Percentiles rank a stretch among this genome's conserved stretches.
These are phyloP conservation scores for Populus hybrid DNA, from an alignment of 441 rosid genomes.

Conservation along the genomic window DNA sequence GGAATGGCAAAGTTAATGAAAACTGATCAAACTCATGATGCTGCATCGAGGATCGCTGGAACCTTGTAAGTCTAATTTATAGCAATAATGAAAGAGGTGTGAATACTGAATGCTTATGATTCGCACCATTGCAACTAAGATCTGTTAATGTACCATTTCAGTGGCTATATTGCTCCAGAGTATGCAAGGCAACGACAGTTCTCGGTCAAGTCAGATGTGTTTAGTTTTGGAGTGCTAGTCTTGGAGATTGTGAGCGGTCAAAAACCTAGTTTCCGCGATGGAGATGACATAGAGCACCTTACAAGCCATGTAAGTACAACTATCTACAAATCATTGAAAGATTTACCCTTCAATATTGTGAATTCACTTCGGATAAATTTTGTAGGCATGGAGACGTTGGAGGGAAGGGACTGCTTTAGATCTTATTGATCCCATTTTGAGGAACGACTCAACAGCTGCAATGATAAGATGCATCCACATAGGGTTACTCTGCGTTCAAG, in stretches of 20 bases:
- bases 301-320: conserved; percentile 16
- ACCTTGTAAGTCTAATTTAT: neutral
- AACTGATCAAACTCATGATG: neutral
- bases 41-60: neutral
- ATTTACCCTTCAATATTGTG: neutral
- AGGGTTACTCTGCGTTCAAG: too few relatives aligned
- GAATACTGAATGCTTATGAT: neutral
- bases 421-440: conserved; percentile 26
- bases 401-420: conserved; percentile 26
- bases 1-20: conserved; percentile 24
- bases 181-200: neutral
- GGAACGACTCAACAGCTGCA: too few relatives aligned
- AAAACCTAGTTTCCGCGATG: neutral
- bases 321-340: neutral
- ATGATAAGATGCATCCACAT: too few relatives aligned
- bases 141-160: neutral
- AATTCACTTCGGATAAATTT: neutral
- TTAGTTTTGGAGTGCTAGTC: conserved; percentile 33
- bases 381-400: conserved; percentile 50
- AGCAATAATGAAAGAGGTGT: neutral
- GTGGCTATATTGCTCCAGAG: conserved; percentile 20
- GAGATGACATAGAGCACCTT: conserved; percentile 13
- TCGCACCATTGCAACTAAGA: neutral
- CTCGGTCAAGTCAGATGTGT: conserved; percentile 27
- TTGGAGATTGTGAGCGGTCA: conserved; percentile 23